Evolutionary conservation across 2,329 filamentous ascomycete genomes (phyloP), one percentile per base, ranked within the genome.

Genomic region (Blastomyces gilchristii): DNA sequence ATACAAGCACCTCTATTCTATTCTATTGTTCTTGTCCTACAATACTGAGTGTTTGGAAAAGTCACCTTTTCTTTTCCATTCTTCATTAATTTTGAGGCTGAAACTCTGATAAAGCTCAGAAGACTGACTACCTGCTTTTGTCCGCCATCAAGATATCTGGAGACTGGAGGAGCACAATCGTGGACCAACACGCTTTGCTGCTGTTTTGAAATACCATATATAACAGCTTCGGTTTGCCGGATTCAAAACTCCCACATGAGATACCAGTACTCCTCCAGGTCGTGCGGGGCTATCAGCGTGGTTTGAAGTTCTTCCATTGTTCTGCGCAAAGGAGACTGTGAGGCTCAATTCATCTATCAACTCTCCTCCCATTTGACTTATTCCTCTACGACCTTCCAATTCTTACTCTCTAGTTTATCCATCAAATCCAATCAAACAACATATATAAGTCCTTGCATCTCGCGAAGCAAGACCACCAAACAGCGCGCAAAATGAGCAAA

Each of bases 401-500:
- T 28, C n/a, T 12, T 54, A n/a, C 34, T 54, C 16, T 16, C 50
- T 31, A 16, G 31, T 6, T 25, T 18, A 31, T 0, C 28, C 14
- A 18, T 54, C 14, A 31, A 54, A 34, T 14, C 25, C 25, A 31
- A 22, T 60, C 39, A 54, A 31, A 2, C 50, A 34, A 9, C 25
- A 14, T 34, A n/a, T 37, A 54, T 31, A 31, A 9, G 6, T 37
- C 28, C 50, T 54, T 34, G 22, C 45, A 41, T 45, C 62, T 28
- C 41, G 14, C 47, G 2, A 37, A 34, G 31, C 14, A n/a, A 53
- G 5, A 31, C 28, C 28, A 2, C 25, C 3, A 45, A 58, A 41
- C 4, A 39, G 31, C 16, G 22, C n/a, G 5, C 59, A 63, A 52
- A 34, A 67, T 68, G 65, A 57, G 63, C 60, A 67, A 66, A 64